Evolutionary conservation across 495 filamentous ascomycete species (phyloP), one percentile per base, ranked within the genome.

Genomic region (Penicillium maclennaniae): DNA sequence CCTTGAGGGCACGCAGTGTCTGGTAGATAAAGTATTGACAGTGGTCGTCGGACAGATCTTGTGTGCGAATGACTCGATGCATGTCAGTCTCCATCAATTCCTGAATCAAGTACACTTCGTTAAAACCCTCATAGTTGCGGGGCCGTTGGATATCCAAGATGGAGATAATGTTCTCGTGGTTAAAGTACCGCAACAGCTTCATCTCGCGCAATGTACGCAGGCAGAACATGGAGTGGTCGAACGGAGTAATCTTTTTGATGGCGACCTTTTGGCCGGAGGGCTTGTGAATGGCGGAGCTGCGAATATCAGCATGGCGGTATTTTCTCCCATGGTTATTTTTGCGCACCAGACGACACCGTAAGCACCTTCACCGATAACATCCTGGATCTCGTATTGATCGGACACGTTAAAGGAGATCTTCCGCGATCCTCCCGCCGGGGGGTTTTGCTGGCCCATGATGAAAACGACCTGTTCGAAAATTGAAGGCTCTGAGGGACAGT

Each of bases 1-100:
- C 95, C 76, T 99, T 99, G 62, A 99, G 77, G 15, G 93, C 95
- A 61, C 95, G 92, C 47, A 99, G 81, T 9, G 95, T 99, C 77
- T 99, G 95, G 79, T 99, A 99, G 72, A 99, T 99, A 77, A 99
- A 99, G 71, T 97, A 99, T 71, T 99, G 95, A 79, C 95, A 99
- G 68, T 99, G 95, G 62, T 97, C 95, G 63, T 99, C 95, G 6
- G 95, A 97, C 25, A 99, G 81, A 49, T 97, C 93, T 75, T 99
- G 95, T 48, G 95, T 99, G 53, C 95, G 92, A 61, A 99, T 99
- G 54, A 99, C 95, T 43, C 95, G 86, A 68, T 99, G 95, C 95
- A 99, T 99, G 63, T 99, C 95, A 23, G 95, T 99, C 75, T 99
- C 95, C 95, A 99, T 99, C 53, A 99, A 83, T 72, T 99, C 95